Evolutionary conservation across 208 protist genomes (phyloP), one percentile per base, ranked within the genome.

Genomic region (Trypanosoma vivax): DNA sequence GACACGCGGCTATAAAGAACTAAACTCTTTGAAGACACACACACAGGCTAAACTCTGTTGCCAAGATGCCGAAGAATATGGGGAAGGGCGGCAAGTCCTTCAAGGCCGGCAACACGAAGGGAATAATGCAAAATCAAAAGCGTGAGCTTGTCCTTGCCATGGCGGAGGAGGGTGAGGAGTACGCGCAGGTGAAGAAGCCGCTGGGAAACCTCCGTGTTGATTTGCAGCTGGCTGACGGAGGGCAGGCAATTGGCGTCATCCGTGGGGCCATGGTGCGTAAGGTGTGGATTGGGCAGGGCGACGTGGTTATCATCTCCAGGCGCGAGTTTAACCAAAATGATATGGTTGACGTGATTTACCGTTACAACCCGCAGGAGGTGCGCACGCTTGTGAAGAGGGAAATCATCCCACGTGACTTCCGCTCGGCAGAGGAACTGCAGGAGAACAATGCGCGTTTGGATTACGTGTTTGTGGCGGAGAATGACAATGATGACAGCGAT

Each of bases 171-270:
- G 92, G 92, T 18, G 97, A 99, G 83, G 96, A 99, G 67, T 99
- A 99, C 76, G 98, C 92, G 1, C 91, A 97, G 65, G 95, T 99
- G 10, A 73, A 91, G 30, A 85, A 76, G 41, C 95, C 99, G 53
- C 84, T 99, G 19, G 98, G 98, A 29, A 99, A 98, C 65, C 90
- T 97, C 34, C 84, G 96, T 40, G 52, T 99, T 5, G 93, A 99
- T 70, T 94, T 97, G 13, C 75, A 89, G 65, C 60, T 93, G 5
- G 69, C 80, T 0, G 75, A 78, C 24, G 86, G 86, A 11, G 70
- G 65, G 31, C 81, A 72, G 37, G 82, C 83, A n/a, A 90, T 86
- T 47, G 86, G 86, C 13, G 60, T 53, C 31, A 87, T 93, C 54
- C 81, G 82, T 47, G 86, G 86, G 5, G 80, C 77, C 5, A 93